phyloP scores from a whole-genome alignment of 768 basidiomycete genomes.

The Suillus americanus region DNA sequence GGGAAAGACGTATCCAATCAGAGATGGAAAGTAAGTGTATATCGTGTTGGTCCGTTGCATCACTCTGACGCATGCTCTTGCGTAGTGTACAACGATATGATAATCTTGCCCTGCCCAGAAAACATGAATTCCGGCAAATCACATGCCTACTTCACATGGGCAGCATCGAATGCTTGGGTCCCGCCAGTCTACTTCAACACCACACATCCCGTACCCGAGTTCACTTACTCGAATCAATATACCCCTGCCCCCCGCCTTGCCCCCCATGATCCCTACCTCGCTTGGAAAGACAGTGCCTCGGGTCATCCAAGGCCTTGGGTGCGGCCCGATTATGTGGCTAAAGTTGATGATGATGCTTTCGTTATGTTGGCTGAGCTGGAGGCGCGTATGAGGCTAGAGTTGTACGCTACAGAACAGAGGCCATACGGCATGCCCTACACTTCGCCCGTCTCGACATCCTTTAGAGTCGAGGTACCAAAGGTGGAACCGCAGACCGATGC shows the following conservation, averaged over 20 bases:
- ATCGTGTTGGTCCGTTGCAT: slow-evolving; percentile 4
- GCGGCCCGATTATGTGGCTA: slow-evolving; percentile 88
- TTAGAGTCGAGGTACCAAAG: slow-evolving; percentile 5
- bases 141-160: slow-evolving; percentile 91
- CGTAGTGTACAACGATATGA: slow-evolving; percentile 83
- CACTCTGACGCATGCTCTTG: slow-evolving; percentile 9
- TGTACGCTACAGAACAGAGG: slow-evolving; percentile 46
- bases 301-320: slow-evolving; percentile 63
- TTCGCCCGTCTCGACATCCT: slow-evolving; percentile 1
- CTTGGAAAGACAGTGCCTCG: slow-evolving; percentile 48
- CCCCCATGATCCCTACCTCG: slow-evolving; percentile 66
- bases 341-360: slow-evolving; percentile 95
- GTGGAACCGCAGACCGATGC: not conserved
- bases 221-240: slow-evolving; percentile 68
- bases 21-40: slow-evolving; percentile 85
- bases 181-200: slow-evolving; percentile 67
- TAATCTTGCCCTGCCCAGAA: slow-evolving; percentile 80
- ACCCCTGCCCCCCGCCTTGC: slow-evolving; percentile 60
- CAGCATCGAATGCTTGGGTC: slow-evolving; percentile 86
- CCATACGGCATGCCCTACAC: slow-evolving; percentile 22
- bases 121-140: slow-evolving; percentile 98
- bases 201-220: slow-evolving; percentile 41
- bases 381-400: slow-evolving; percentile 76
- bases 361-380: slow-evolving; percentile 95
- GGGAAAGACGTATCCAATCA: slow-evolving; percentile 74